Evolutionary conservation across 805 yeast genomes (phyloP), one percentile per base, ranked within the genome.

Genomic region (Ogataea chonburiensis): DNA sequence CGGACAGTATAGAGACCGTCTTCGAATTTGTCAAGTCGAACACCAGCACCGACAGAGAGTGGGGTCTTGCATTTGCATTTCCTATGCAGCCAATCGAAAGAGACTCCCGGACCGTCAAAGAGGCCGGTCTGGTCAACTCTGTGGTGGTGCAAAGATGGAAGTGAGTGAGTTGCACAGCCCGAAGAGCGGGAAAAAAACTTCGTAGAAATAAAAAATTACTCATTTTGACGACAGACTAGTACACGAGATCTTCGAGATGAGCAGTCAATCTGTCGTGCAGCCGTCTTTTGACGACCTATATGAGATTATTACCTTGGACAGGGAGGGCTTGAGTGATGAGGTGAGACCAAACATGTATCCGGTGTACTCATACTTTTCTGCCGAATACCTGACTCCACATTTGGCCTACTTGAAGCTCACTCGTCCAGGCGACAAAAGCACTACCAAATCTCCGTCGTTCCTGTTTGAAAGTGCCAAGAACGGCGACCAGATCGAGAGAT

Each of bases 71-170:
- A 37, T 78, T 84, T 45, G 78, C 95, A 0, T 86, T 86, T 66
- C 98, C 98, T 7, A 80, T 84, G 18, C 75, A 77, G 56, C 77
- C 81, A 17, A 74, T 91, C 25, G 80, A 73, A 35, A 78, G 73
- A 32, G 78, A 83, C 39, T 66, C 64, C 8, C 55, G 69, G 24
- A 73, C 83, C 2, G 76, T 91, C 31, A 75, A 72, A 38, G 87
- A 79, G 18, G 93, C 94, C 4, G 86, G 86, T 21, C 67, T 87
- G 45, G 72, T 74, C 33, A 86, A 86, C 49, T 76, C 97, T 2
- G 96, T 86, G n/a, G 79, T 89, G 19, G 86, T 89, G 12, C 97
- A 87, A 61, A 80, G 93, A 64, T 85, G 94, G 93, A 68, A 55
- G 28, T 73, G 46, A 42, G 8, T 14, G 12, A 6, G 7, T 15